Evolutionary conservation across 441 rosid genomes (phyloP), one percentile per base, ranked within the genome.

Genomic region (Gossypium gossypioides): DNA sequence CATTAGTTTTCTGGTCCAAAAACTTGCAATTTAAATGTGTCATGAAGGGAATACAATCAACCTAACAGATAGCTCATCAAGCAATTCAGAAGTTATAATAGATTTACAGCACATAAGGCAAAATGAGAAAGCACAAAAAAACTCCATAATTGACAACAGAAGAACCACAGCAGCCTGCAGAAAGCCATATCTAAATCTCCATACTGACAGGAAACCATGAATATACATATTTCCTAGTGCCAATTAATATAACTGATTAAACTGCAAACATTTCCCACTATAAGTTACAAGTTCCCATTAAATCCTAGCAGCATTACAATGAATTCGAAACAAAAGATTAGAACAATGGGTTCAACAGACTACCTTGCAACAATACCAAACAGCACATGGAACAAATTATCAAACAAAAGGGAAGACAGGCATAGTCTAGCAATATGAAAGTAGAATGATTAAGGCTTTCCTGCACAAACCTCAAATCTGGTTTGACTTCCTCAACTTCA

Each of bases 401-500:
- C 54, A 50, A n/a, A 50, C 19, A 50, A n/a, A 12, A 50, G 54
- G 54, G 54, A 50, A 50, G 15, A 50, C 18, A 16, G 19, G 19
- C 54, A 50, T 50, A n/a, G 16, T 15, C 29, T 3, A 64, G 21
- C 56, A 24, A 66, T 44, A 66, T n/a, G 3, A n/a, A 22, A 12
- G 21, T n/a, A 24, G 0, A n/a, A 77, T 44, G 51, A 37, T 42
- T 54, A 64, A 73, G 32, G 3, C 54, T 65, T 63, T n/a, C 44
- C 37, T 77, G 74, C 69, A 81, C 93, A 85, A 76, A 94, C 97
- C 99, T 92, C 77, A 90, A 84, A 63, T 76, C 85, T 32, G 96
- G 94, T 75, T 83, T 85, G 62, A 92, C 66, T 63, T 72, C 81
- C 74, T 87, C 94, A 54, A 84, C 77, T 69, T 75, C 79, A 76